Evolutionary conservation across 106 monocot species (phyloP).

Genomic region (Chionographis japonica): DNA sequence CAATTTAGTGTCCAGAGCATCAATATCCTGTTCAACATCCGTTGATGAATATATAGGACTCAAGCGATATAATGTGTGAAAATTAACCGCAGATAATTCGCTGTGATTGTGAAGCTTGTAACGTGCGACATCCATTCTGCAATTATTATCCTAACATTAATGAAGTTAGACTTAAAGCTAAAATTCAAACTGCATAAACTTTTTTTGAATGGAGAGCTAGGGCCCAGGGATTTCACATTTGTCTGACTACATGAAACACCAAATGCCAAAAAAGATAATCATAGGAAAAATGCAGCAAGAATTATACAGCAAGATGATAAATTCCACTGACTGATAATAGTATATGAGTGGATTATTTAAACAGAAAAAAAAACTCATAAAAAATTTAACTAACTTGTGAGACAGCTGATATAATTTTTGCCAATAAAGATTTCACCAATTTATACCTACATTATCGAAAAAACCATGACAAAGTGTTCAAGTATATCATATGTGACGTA

Average conservation of each 20-base stretch:
- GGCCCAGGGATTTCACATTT: neutral
- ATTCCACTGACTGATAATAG: no score
- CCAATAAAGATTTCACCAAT: no score
- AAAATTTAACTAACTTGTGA: no score
- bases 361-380: no score
- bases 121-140: constrained; percentile 87
- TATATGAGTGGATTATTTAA: no score
- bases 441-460: no score
- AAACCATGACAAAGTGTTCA: no score
- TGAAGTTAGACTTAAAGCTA: constrained; percentile 6
- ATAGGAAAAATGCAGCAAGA: no score
- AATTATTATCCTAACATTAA: constrained; percentile 17
- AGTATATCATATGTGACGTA: no score
- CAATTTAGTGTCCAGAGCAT: constrained; percentile 55
- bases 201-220: neutral
- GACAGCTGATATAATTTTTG: no score
- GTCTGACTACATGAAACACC: neutral
- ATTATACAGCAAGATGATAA: no score
- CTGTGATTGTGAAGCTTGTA: constrained; percentile 40
- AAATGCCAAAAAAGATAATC: neutral
- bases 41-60: constrained; percentile 19
- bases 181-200: neutral
- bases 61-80: constrained; percentile 15
- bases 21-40: constrained; percentile 55
- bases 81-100: constrained; percentile 18